Conservation (phyloP, 2,329 filamentous ascomycete genomes). For the Fusarium begoniae region DNA sequence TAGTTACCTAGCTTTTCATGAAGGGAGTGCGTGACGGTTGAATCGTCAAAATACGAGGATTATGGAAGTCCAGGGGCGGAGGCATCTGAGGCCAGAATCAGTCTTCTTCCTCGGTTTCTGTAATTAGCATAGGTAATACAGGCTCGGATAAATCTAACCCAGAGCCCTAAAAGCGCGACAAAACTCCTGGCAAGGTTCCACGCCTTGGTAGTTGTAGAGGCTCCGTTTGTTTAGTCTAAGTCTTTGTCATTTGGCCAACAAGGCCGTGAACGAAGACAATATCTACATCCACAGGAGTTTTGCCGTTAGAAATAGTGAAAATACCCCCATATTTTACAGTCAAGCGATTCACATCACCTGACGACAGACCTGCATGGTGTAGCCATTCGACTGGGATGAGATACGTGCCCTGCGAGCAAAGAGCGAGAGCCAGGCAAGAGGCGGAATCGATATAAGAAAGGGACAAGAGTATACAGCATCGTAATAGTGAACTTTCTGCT, state of each 20-base stretch:
- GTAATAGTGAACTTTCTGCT: rapidly evolving
- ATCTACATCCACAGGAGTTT: neutral
- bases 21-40: rapidly evolving
- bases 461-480: rapidly evolving
- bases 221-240: neutral
- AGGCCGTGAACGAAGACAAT: neutral
- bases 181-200: rapidly evolving
- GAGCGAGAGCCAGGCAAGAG: neutral
- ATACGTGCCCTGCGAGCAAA: rapidly evolving
- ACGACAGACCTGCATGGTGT: neutral
- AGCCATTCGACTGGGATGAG: rapidly evolving
- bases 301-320: rapidly evolving
- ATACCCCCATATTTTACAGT: neutral
- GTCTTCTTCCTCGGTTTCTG: neutral
- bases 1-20: neutral
- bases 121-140: rapidly evolving
- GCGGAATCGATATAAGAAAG: rapidly evolving
- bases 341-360: neutral
- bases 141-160: rapidly evolving
- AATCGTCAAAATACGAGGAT: rapidly evolving
- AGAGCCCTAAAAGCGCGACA: neutral
- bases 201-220: neutral
- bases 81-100: neutral
- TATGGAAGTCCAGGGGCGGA: rapidly evolving
- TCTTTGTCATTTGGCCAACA: neutral